Base-by-base conservation (phyloP, 2,329 filamentous ascomycete genomes). In the Hymenoscyphus scutula region DNA sequence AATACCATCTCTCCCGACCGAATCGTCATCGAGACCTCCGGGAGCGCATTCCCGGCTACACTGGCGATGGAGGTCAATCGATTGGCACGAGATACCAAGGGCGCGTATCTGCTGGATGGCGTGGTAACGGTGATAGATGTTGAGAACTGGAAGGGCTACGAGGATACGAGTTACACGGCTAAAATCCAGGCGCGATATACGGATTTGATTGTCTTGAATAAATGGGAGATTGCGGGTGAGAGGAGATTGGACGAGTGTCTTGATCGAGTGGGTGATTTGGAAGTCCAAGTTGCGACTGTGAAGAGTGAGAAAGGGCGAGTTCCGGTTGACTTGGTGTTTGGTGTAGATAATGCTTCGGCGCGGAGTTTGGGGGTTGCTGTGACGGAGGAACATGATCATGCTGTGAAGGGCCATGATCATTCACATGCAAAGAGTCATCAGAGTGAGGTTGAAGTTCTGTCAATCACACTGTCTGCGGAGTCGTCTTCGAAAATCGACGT, bases 1-100 rank as follows among this genome's bases (percentile, higher is more conserved):
- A 76, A 79, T 27, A 75, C 74, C 15, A 75, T 81, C 37, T 62
- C 64, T 60, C 94, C 92, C 0, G 90, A 97, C 74, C 85, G 95
- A 61, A 95, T 99, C 76, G 86, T 99, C 59, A 88, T 99, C 74
- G 95, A 99, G 81, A 99, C 95, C 2, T 91, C 86, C 45, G 95
- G 95, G 0, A 69, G 65, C 30, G 74, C 74, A 2, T 84, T 84
- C 69, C 88, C 88, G 0, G 84, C 88, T 1, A 90, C 88, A 1
- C 75, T 90, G 23, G 87, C 87, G 1, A 87, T 90, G 83, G 88
- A 90, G 71, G 84, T 91, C 1, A 90, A 90, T 67, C 79, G 88
- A 1, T 72, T 90, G 1, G 77, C 81, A 17, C 75, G 80, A 13
- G 83, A 86, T 62, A 84, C 81, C 60, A 74, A 60, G 0, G 84